These are phyloP conservation scores for Alternaria gaisen DNA, from an alignment of 2,329 filamentous ascomycete genomes.

Conservation along the genomic window DNA sequence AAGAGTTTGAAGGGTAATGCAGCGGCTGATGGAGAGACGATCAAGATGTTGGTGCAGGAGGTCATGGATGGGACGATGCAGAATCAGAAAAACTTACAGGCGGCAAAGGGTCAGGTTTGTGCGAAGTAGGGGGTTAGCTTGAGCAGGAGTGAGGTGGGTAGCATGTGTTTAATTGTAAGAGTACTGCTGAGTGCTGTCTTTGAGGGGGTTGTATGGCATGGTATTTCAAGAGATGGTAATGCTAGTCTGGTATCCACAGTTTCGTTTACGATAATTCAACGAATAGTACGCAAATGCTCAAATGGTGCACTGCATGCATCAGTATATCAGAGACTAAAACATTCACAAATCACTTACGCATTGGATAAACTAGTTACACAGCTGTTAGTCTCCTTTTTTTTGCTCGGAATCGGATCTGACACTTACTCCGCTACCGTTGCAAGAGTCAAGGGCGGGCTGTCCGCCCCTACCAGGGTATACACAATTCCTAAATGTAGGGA, in stretches of 20 bases:
- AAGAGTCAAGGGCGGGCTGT: not conserved
- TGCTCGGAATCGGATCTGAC: no score
- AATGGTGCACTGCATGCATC: not conserved
- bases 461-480: not conserved
- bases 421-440: not conserved
- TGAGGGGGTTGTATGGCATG: not conserved
- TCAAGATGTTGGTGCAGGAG: constrained; percentile 23
- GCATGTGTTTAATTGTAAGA: not conserved
- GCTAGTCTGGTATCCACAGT: not conserved
- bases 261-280: not conserved
- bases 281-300: not conserved
- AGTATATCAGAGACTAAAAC: not conserved
- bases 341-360: not conserved
- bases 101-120: constrained; percentile 7
- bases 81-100: constrained; percentile 27
- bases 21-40: constrained; percentile 11
- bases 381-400: not conserved
- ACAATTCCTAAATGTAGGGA: not conserved
- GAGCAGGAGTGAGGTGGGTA: not conserved
- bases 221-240: not conserved
- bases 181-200: not conserved
- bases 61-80: constrained; percentile 28
- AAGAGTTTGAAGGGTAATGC: constrained; percentile 15
- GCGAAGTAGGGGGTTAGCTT: not conserved
- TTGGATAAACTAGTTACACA: not conserved